Evolutionary conservation across 345 rosid species (phyloP).

Genomic region (Garcia nutans): DNA sequence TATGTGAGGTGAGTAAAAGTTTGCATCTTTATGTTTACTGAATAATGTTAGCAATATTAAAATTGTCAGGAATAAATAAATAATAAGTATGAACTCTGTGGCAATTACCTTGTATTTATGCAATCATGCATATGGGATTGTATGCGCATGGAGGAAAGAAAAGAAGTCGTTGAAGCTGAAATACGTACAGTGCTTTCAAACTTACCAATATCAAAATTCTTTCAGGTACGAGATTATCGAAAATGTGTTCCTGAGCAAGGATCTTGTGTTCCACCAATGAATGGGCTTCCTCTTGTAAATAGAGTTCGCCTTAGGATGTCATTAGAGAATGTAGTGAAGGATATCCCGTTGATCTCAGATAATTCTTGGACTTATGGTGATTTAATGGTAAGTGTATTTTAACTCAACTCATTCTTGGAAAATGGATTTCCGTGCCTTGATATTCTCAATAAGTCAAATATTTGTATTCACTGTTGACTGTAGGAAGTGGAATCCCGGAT

Average conservation of each 20-base stretch:
- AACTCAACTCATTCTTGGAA: constrained; percentile 9
- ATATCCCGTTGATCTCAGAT: constrained; percentile 76
- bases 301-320: constrained; percentile 79
- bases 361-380: constrained; percentile 95
- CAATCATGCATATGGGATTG: constrained; percentile 2
- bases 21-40: neutral
- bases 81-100: constrained; percentile 2
- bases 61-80: neutral
- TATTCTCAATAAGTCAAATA: neutral
- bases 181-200: neutral
- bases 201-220: constrained; percentile 13
- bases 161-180: constrained; percentile 5
- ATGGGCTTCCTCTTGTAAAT: constrained; percentile 48
- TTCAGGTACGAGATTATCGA: constrained; percentile 85
- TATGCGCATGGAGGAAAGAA: neutral
- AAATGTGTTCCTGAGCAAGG: constrained; percentile 55
- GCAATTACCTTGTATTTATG: neutral
- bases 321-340: constrained; percentile 87
- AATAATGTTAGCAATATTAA: neutral
- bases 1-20: constrained; percentile 68
- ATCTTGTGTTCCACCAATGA: constrained; percentile 28
- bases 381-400: constrained; percentile 62
- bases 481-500: constrained; percentile 97
- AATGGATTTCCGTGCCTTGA: constrained; percentile 4
- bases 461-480: constrained; percentile 17